Base-by-base conservation (phyloP, 257 asterid species). In the Scutellaria galericulata region DNA sequence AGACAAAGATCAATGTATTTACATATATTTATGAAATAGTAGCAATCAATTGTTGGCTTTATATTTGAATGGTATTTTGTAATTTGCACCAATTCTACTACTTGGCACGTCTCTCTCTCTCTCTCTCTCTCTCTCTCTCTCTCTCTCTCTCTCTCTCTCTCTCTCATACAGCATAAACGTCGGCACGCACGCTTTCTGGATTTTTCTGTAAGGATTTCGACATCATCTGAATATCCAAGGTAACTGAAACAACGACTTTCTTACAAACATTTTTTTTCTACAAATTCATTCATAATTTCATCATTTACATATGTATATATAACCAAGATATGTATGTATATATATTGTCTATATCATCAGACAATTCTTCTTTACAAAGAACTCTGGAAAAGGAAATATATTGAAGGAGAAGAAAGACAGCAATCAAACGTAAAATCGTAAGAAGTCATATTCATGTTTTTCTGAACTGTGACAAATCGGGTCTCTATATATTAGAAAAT, bases 171-270 rank as follows among this genome's bases (percentile, higher is more conserved):
- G 18, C 18, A 18, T 47, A 69, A 71, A 77, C 77, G n/a, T n/a
- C n/a, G 70, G 74, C 74, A 77, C 74, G 81, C 80, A 64, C 64
- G 60, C 68, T 14, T 52, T 48, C 10, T 22, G 40, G 64, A 42
- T 4, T 47, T 40, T 72, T 64, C 22, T 50, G 50, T 48, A 31
- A 14, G 42, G 20, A 37, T 56, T 45, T 81, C 82, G 66, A 69
- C 85, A 63, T 85, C 90, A 82, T 64, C 22, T 64, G 50, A 75
- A 64, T 9, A 81, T 71, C 77, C 77, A 45, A 61, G 75, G 75
- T 72, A 76, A 62, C 71, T 44, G 13, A 45, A 74, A 71, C 67
- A 68, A 70, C 15, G 63, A 78, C 74, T 45, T 69, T 52, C 52
- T 41, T 31, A 31, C 37, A 31, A 31, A 31, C 52, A 24, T 13